These are phyloP conservation scores for Pseudogymnoascus sp. DNA, from an alignment of 2,329 filamentous ascomycete genomes.

Conservation along the genomic window DNA sequence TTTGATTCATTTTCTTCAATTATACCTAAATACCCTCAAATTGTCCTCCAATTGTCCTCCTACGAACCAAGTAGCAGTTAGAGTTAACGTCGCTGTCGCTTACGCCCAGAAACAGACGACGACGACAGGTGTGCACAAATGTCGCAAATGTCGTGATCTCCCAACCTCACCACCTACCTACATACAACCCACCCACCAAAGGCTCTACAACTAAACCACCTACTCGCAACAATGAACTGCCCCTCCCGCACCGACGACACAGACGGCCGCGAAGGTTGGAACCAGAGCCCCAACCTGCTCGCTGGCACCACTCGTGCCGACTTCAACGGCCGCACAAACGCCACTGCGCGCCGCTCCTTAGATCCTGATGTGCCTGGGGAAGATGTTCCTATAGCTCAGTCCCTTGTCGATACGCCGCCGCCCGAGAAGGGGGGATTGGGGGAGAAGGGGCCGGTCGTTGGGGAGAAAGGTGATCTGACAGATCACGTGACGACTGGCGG, in stretches of 20 bases:
- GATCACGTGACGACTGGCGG: not conserved
- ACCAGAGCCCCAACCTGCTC: conserved; percentile 51
- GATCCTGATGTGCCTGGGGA: not conserved
- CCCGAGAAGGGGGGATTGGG: not conserved
- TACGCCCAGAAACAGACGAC: not conserved
- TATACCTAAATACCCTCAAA: not conserved
- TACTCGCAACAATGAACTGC: conserved; percentile 50
- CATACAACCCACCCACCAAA: not conserved
- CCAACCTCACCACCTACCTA: not conserved
- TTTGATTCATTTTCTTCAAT: not conserved
- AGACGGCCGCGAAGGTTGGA: conserved; percentile 43
- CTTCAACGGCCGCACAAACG: conserved; percentile 51
- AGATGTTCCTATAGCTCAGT: not conserved
- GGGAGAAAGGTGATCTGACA: not conserved
- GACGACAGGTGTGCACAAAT: not conserved
- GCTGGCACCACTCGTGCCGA: conserved; percentile 49
- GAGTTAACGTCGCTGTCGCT: not conserved
- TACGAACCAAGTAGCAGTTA: not conserved
- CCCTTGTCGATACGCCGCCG: not conserved
- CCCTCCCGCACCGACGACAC: conserved; percentile 52
- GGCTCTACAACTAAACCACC: not conserved
- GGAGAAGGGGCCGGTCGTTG: not conserved
- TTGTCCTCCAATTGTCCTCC: not conserved
- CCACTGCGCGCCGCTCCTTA: conserved; percentile 20
- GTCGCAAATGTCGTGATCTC: conserved; percentile 3